These are phyloP conservation scores for Chaetomium tenue DNA, from an alignment of 495 filamentous ascomycete species.

Conservation along the genomic window DNA sequence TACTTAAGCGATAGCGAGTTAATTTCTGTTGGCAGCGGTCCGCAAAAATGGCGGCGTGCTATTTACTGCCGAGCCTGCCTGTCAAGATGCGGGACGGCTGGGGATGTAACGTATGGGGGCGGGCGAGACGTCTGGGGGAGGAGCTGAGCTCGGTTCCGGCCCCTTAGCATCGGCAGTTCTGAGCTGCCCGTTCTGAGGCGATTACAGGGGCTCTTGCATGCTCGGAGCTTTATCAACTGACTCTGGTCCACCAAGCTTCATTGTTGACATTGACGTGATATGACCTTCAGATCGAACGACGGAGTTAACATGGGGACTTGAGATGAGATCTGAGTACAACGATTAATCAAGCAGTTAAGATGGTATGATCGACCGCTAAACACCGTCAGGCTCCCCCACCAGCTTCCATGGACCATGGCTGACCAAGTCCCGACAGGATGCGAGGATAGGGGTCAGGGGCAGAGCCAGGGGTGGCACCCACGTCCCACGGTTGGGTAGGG, in stretches of 20 bases:
- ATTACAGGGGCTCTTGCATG: neutral
- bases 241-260: too few relatives aligned
- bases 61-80: neutral
- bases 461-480: neutral
- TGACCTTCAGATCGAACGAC: too few relatives aligned
- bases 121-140: constrained; percentile 2
- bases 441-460: constrained; percentile 1
- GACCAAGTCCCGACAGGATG: neutral
- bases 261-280: too few relatives aligned
- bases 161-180: constrained; percentile 7
- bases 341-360: neutral
- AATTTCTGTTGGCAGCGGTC: neutral
- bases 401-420: neutral
- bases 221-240: too few relatives aligned
- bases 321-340: neutral
- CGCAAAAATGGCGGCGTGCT: neutral
- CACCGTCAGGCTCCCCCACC: neutral
- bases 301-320: too few relatives aligned
- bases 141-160: constrained; percentile 8
- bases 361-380: neutral
- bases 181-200: neutral
- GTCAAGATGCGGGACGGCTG: constrained; percentile 6
- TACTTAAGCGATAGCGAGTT: neutral
- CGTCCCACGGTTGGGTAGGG: neutral
- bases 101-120: constrained; percentile 11